Evolutionary conservation across 2,329 filamentous ascomycete species (phyloP), one percentile per base, ranked within the genome.

Genomic region (Fusarium abutilonis): DNA sequence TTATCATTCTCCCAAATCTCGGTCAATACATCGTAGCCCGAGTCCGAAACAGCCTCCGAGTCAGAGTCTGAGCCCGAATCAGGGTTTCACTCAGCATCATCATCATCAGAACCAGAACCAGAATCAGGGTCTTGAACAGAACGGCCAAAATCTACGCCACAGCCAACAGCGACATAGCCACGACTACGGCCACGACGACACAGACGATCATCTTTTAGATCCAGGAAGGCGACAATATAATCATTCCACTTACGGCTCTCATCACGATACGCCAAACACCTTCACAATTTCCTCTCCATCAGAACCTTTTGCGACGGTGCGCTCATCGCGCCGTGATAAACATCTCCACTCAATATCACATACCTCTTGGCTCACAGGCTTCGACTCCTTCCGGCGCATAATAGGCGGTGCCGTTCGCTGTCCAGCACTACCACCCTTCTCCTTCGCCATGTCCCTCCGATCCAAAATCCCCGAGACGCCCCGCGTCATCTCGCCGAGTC

Each of bases 401-500:
- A 70, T 89, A 61, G 78, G 82, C 65, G 88, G 88, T 64, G 80
- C 82, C 68, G 79, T 89, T 70, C 76, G 77, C 66, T 77, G 78
- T 43, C 80, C 87, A 55, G 79, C 81, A 36, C 82, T 91, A 3
- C 87, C 87, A 42, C 83, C 85, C 35, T 89, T 89, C 59, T 76
- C 79, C 9, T 79, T 74, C 74, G 72, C 74, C 71, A 86, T 88
- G 79, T 81, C 85, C 52, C 73, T 80, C 58, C 80, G 79, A 55
- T 75, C 77, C 48, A 80, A 84, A 59, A 76, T 95, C 55, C 93
- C 93, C 54, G 84, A 85, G 54, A 95, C 90, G 53, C 93, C 93
- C 71, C 89, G 92, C 72, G 91, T 97, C 68, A 96, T 95, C 68
- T 96, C 92, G 11, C 93, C 93, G 36, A 95, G 92, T 52, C 93